These are phyloP conservation scores for Polygonum maritimum DNA, from an alignment of 148 eudicot species.

Conservation along the genomic window DNA sequence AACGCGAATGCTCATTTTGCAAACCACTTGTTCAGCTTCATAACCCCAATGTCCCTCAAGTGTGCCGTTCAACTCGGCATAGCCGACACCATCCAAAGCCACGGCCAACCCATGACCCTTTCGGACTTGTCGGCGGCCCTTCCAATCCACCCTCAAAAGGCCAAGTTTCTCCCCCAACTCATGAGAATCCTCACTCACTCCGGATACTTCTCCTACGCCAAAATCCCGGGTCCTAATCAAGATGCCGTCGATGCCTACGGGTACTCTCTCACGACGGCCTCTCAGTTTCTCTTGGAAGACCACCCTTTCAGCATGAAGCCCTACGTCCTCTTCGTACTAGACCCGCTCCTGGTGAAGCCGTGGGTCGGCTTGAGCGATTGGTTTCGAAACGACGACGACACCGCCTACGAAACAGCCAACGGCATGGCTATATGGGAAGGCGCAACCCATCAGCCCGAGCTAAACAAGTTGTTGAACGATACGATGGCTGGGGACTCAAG, in stretches of 20 bases:
- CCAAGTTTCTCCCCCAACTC: constrained; percentile 10
- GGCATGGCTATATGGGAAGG: constrained; percentile 21
- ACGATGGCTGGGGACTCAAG: constrained; percentile 32
- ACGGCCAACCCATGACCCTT: constrained; percentile 22
- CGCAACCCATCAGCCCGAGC: neutral
- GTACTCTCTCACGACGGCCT: constrained; percentile 20
- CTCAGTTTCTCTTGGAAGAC: constrained; percentile 20
- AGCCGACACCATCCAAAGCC: constrained; percentile 21
- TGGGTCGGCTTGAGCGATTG: constrained; percentile 19
- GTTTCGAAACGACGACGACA: constrained; percentile 16
- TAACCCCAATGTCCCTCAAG: constrained; percentile 26
- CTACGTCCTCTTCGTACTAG: constrained; percentile 10
- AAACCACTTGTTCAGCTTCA: constrained; percentile 16
- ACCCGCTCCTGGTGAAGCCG: constrained; percentile 14
- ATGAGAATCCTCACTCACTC: constrained; percentile 23
- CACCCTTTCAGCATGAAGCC: constrained; percentile 19
- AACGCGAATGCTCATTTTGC: constrained; percentile 10
- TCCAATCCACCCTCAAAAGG: constrained; percentile 15
- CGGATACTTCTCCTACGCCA: constrained; percentile 13
- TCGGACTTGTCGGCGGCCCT: constrained; percentile 13
- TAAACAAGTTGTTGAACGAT: constrained; percentile 13
- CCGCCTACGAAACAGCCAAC: constrained; percentile 18
- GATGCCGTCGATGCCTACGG: constrained; percentile 11
- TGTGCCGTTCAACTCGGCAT: constrained; percentile 28
- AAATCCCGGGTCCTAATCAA: neutral